A percentile compares a stretch with the other conserved stretches of the same genome.
These are phyloP conservation scores for Camellia japonica DNA, from an alignment of 148 eudicot genomes.

Conservation along the genomic window DNA sequence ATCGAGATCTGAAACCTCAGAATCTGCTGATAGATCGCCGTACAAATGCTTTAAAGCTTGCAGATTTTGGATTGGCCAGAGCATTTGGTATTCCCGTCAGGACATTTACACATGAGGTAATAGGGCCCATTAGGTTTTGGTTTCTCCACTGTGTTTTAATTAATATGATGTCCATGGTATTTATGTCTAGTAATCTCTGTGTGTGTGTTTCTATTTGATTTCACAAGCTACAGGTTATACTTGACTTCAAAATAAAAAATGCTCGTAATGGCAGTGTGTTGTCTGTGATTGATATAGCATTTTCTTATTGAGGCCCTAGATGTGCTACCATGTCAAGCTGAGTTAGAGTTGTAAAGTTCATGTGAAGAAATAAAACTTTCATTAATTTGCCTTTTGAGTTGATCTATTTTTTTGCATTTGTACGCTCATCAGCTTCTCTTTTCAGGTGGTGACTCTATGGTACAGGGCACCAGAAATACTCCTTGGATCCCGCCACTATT, in stretches of 20 bases:
- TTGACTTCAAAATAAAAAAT: background rate
- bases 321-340: background rate
- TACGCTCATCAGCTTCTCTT: conserved; percentile 20
- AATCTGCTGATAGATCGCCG: conserved; percentile 87
- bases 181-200: background rate
- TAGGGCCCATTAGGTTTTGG: background rate
- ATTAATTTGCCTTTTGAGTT: background rate
- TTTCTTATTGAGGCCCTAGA: background rate
- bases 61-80: conserved; percentile 96
- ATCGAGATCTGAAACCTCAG: conserved; percentile 94
- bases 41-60: conserved; percentile 88
- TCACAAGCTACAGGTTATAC: background rate
- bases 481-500: conserved; percentile 88
- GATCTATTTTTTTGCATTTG: background rate
- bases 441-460: conserved; percentile 96
- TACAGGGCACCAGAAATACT: conserved; percentile 98
- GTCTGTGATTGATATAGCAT: background rate
- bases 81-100: conserved; percentile 57
- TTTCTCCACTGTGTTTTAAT: background rate
- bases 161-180: background rate
- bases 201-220: background rate
- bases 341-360: background rate
- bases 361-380: background rate
- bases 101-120: conserved; percentile 35
- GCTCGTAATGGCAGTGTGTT: background rate